A percentile compares a stretch with the other conserved stretches of the same genome.
Conservation (phyloP, 2,329 filamentous ascomycete genomes). For the Ophiostoma tasmaniense region DNA sequence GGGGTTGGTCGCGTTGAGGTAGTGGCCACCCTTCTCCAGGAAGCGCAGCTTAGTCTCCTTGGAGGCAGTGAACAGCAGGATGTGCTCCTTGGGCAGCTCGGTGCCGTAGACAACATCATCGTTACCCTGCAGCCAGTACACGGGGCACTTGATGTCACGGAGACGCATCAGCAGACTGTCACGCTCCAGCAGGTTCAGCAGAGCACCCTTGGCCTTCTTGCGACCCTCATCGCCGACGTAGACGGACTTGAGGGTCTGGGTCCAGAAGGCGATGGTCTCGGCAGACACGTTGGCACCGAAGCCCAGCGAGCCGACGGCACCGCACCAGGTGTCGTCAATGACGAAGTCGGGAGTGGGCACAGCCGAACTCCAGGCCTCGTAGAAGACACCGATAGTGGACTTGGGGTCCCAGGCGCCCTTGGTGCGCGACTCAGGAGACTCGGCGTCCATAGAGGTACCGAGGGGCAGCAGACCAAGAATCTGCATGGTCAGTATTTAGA, state of each 20-base stretch:
- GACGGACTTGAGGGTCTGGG: conserved; percentile 32
- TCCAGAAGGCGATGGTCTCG: conserved; percentile 35
- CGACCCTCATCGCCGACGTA: conserved; percentile 40
- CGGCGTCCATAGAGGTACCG: conserved; percentile 46
- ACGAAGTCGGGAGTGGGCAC: conserved; percentile 35
- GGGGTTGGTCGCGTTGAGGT: conserved; percentile 37
- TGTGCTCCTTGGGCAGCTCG: conserved; percentile 34
- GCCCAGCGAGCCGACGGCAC: conserved; percentile 34
- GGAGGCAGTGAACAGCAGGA: conserved; percentile 38
- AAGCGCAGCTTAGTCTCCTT: conserved; percentile 33
- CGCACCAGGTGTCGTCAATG: conserved; percentile 35
- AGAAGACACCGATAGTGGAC: conserved; percentile 24
- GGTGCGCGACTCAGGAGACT: conserved; percentile 37
- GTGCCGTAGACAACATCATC: conserved; percentile 35
- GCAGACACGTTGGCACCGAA: conserved; percentile 31
- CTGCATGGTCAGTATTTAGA: background rate
- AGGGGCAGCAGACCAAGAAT: conserved; percentile 36
- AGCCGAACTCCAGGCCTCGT: background rate
- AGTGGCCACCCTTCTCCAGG: conserved; percentile 37
- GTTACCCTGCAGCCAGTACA: conserved; percentile 44
- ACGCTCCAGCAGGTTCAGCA: conserved; percentile 34
- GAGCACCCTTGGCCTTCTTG: conserved; percentile 35
- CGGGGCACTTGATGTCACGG: conserved; percentile 38
- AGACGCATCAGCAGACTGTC: conserved; percentile 37
- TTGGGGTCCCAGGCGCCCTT: conserved; percentile 42